These are phyloP conservation scores for Aspergillus glaucus DNA, from an alignment of 2,329 filamentous ascomycete genomes.

Conservation along the genomic window DNA sequence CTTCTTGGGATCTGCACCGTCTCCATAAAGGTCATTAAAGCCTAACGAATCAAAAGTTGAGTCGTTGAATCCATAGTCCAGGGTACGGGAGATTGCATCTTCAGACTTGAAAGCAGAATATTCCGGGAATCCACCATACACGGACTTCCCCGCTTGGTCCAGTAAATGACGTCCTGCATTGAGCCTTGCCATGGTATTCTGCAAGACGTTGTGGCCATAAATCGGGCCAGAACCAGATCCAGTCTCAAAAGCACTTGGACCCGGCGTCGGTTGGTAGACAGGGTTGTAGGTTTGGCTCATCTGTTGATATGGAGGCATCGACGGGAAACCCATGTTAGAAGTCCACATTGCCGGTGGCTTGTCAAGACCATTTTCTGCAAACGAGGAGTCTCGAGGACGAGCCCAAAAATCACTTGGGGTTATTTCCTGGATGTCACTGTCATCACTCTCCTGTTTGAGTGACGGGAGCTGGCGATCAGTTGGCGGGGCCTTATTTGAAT, in stretches of 20 bases:
- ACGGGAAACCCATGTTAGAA: no score
- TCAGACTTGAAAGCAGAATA: slow-evolving; percentile 1
- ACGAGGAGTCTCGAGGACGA: no score
- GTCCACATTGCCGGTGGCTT: no score
- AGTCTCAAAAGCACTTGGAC: slow-evolving; percentile 2
- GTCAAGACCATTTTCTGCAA: no score
- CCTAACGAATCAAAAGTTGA: background rate
- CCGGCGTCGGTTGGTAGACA: background rate
- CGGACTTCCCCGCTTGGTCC: slow-evolving; percentile 7
- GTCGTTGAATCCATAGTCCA: background rate
- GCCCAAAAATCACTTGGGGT: slow-evolving; percentile 14
- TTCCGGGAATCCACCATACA: slow-evolving; percentile 3
- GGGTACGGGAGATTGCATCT: background rate
- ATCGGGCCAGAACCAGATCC: background rate
- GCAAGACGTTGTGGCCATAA: slow-evolving; percentile 12
- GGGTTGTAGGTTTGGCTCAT: no score
- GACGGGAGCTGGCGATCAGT: slow-evolving; percentile 2
- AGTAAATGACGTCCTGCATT: slow-evolving; percentile 10
- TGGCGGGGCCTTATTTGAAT: background rate
- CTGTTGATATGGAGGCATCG: no score
- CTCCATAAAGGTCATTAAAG: slow-evolving; percentile 14
- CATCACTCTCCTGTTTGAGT: slow-evolving; percentile 15
- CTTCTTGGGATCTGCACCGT: slow-evolving; percentile 42
- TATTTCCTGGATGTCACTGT: slow-evolving; percentile 32
- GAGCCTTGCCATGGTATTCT: slow-evolving; percentile 15